These are phyloP conservation scores for Erodium texanum DNA, from an alignment of 441 rosid genomes.

Conservation along the genomic window DNA sequence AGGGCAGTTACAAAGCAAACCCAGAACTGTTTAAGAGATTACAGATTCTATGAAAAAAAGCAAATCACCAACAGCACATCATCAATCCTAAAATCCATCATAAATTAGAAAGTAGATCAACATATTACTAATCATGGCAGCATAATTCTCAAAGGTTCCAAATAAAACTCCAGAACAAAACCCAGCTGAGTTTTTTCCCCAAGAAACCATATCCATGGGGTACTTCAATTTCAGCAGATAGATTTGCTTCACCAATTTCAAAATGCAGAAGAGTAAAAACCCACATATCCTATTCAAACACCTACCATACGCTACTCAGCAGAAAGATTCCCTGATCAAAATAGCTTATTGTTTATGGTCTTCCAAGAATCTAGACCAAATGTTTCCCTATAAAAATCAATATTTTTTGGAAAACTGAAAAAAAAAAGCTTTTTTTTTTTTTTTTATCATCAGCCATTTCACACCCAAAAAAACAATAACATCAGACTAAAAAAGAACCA, in stretches of 20 bases:
- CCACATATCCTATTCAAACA: neutral
- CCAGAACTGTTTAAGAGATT: neutral
- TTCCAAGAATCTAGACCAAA: conserved; percentile 1
- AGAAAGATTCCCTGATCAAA: neutral
- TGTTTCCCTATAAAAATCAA: neutral
- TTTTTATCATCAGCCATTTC: neutral
- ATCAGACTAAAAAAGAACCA: neutral
- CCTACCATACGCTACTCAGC: neutral
- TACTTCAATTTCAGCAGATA: neutral
- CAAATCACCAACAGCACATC: neutral
- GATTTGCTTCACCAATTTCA: neutral
- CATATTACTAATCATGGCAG: neutral
- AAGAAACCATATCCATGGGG: neutral
- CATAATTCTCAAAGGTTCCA: neutral
- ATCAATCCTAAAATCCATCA: neutral
- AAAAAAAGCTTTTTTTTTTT: neutral
- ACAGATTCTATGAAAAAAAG: neutral
- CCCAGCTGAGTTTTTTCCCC: neutral
- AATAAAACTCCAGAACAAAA: neutral
- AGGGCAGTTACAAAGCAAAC: too few relatives aligned
- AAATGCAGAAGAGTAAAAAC: neutral
- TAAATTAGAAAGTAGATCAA: conserved; percentile 1
- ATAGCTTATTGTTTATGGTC: neutral
- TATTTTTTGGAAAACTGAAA: neutral
- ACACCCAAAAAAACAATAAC: neutral